Conservation (phyloP, 2,329 filamentous ascomycete species). For the Elsinoe necatrix region DNA sequence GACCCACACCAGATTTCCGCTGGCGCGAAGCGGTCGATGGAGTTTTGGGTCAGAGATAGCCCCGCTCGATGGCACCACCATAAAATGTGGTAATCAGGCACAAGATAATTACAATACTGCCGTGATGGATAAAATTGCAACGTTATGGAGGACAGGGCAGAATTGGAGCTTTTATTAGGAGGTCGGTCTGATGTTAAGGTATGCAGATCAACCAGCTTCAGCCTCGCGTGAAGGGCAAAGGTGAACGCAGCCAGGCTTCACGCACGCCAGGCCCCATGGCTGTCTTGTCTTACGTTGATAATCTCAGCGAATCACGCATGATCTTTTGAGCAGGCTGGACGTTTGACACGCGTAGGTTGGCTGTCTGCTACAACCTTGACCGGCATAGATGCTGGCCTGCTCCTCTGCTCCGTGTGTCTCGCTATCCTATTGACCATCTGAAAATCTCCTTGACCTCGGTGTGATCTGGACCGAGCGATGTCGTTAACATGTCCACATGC, state of each 20-base stretch:
- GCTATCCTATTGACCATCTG: neutral
- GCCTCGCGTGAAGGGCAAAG: neutral
- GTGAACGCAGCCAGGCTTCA: slow-evolving; percentile 4
- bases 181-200: neutral
- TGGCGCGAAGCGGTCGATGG: neutral
- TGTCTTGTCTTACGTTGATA: slow-evolving; percentile 2
- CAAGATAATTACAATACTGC: neutral
- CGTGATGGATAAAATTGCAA: neutral
- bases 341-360: neutral
- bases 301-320: slow-evolving; percentile 4
- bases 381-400: neutral
- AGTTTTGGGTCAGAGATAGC: slow-evolving; percentile 7
- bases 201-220: slow-evolving; percentile 1
- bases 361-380: neutral
- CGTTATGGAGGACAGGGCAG: neutral
- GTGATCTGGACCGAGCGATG: neutral
- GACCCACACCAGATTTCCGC: slow-evolving; percentile 6
- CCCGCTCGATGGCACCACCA: slow-evolving; percentile 12
- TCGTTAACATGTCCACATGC: neutral
- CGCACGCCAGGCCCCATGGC: slow-evolving; percentile 1
- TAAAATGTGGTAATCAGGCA: neutral
- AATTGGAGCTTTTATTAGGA: slow-evolving; percentile 3
- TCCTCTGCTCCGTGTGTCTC: neutral
- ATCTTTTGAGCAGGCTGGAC: slow-evolving; percentile 6
- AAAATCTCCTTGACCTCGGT: neutral